Evolutionary conservation across 2,329 filamentous ascomycete genomes (phyloP).

Genomic region (Colletotrichum australisinense): DNA sequence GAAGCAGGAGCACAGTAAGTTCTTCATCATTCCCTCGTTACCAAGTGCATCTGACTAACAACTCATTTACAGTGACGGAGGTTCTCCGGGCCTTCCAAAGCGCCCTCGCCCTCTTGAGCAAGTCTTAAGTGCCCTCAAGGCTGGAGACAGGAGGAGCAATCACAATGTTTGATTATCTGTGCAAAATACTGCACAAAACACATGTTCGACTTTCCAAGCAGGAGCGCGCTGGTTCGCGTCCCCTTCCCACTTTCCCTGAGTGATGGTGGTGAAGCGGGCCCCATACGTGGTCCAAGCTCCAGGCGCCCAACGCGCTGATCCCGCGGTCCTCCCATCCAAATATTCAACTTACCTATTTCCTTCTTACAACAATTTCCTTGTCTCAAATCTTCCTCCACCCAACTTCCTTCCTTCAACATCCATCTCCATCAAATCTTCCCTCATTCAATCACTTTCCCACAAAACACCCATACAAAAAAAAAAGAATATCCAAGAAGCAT

Average conservation of each 20-base stretch:
- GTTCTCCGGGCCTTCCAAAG: slow-evolving; percentile 73
- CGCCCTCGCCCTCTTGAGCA: slow-evolving; percentile 66
- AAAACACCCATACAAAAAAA: background rate
- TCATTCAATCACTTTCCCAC: background rate
- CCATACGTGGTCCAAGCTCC: slow-evolving; percentile 35
- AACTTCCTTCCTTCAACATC: background rate
- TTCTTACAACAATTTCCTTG: background rate
- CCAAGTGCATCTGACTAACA: slow-evolving; percentile 36
- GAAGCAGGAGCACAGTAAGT: slow-evolving; percentile 85
- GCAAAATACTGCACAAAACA: slow-evolving; percentile 12
- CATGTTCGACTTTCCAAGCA: background rate
- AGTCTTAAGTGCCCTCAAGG: background rate
- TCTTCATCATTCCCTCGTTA: background rate
- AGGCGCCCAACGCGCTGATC: slow-evolving; percentile 11
- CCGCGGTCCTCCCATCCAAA: background rate
- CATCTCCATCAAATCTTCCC: background rate
- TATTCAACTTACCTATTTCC: background rate
- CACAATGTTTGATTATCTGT: slow-evolving; percentile 2
- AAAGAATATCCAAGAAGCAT: background rate
- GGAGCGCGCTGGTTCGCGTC: slow-evolving; percentile 9
- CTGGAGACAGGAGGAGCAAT: background rate
- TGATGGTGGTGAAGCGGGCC: slow-evolving; percentile 8
- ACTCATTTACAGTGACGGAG: slow-evolving; percentile 55
- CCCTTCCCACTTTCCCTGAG: background rate
- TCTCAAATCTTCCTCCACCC: background rate